Base-by-base conservation (phyloP, 352 stramenopile species). In the Pythium apleroticum region DNA sequence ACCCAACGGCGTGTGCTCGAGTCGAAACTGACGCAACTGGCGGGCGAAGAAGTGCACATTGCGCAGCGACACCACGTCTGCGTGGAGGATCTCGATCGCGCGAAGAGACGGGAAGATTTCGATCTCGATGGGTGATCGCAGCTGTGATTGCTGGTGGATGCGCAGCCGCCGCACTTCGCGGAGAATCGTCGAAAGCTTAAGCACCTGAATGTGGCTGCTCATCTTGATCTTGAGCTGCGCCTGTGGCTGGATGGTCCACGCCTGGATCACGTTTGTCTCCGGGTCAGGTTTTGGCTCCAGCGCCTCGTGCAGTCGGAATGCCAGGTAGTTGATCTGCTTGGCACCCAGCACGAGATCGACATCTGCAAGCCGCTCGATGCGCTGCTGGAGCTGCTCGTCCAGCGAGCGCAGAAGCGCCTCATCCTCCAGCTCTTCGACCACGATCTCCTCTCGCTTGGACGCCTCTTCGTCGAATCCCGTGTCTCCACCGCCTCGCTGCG, bases 141-240 rank as follows among this genome's bases (percentile, higher is more conserved):
- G 28, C 11, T 57, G 58, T 15, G 75, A 75, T 15, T 74, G 71
- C 62, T 91, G 75, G 50, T 92, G 70, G 57, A 96, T 67, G 17
- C 85, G 79, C 37, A 96, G 71, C 9, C 75, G 64, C 28, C 74
- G 74, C 30, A 92, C 84, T 62, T 96, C 84, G 6, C 82, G 75
- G 35, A 96, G 69, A 9, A 93, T 90, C 15, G 88, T 96, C 15
- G 85, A 94, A 48, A 96, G 76, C 56, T 96, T 96, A 64, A 96
- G 83, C 64, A 96, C 84, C 62, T 90, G 82, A 39, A 96, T 77
- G 63, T 96, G 86, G 39, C 79, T 83, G 62, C 76, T 86, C 60
- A 87, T 75, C 67, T 93, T 92, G 62, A 86, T 73, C 57, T 84
- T 86, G 25, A 78, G 63, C 43, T 75, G 68, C 15, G 66, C 60